Evolutionary conservation across 2,329 filamentous ascomycete species (phyloP), one percentile per base, ranked within the genome.

Genomic region (Cryphonectria japonica): DNA sequence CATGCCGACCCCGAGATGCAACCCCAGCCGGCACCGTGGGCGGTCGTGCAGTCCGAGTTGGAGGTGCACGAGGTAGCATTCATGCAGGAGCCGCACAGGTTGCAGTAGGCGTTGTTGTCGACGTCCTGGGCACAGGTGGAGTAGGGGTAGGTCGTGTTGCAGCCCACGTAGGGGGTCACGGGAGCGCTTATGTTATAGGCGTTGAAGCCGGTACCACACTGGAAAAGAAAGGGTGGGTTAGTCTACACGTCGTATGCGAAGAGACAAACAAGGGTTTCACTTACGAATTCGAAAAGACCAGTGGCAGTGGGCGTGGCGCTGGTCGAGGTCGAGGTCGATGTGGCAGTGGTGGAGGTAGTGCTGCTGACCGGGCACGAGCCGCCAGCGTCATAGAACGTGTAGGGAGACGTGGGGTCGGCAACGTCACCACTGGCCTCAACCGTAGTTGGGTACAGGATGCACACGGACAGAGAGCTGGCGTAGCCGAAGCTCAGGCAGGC

Each of bases 331-430:
- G 34, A 34, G 34, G 71, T 60, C 32, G 64, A 60, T 32, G 73
- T 66, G 54, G 26, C 54, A 26, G 26, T 29, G 54, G n/a, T 57
- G 54, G 54, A 57, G 11, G 54, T 57, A 6, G 70, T 66, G 11
- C 63, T 66, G 34, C 60, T 50, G 16, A 37, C 32, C 1, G 68
- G 71, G 41, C 71, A 72, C 16, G 61, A 62, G 26, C 54, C 66
- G 2, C 71, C 71, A 2, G 63, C 43, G 57, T 71, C 57, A 19
- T 73, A 70, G 14, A 77, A 69, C 0, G 74, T 73, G 63, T 68
- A 61, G 4, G 78, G 78, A 0, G 79, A 79, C 0, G 63, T 50
- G 3, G 75, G 72, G 16, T 80, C 76, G 14, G 80, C 75, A 43
- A 74, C 67, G 32, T 78, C 70, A 5, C 69, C 66, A 39, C 61